Conservation (phyloP, 176 grass and related monocot species). For the Hordeum marinum region DNA sequence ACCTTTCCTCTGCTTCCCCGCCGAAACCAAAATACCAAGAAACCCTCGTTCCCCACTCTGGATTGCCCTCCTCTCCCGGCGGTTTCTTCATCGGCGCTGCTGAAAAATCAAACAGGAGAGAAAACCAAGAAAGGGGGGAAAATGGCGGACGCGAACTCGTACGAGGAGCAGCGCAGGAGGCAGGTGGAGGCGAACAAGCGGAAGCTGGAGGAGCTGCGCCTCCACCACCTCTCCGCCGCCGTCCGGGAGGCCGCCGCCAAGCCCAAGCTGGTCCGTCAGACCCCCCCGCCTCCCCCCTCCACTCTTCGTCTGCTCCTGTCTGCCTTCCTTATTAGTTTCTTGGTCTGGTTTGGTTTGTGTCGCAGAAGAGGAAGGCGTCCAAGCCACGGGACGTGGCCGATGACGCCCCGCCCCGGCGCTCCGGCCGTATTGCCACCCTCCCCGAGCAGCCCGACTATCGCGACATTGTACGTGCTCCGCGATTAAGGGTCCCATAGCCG, state of each 20-base stretch:
- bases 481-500: not conserved
- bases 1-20: not conserved
- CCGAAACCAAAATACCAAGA: not conserved
- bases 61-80: not conserved
- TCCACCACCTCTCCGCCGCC: constrained; percentile 58
- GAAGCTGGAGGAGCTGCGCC: constrained; percentile 84
- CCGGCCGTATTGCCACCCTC: constrained; percentile 51
- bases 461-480: constrained; percentile 30
- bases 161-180: constrained; percentile 67
- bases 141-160: constrained; percentile 42
- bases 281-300: not conserved
- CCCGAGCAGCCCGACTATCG: constrained; percentile 44
- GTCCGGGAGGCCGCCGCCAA: constrained; percentile 53
- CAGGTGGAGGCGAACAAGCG: constrained; percentile 80
- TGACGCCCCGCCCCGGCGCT: constrained; percentile 29
- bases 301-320: not conserved
- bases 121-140: not conserved
- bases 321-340: not conserved
- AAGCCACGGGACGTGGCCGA: not conserved
- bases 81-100: not conserved
- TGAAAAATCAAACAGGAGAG: not conserved
- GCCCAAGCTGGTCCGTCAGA: constrained; percentile 39
- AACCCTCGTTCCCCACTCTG: not conserved
- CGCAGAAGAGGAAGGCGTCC: constrained; percentile 56
- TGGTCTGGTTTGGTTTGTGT: not conserved